Conservation (phyloP, 163 green algal species). For the Volvox carteri region DNA sequence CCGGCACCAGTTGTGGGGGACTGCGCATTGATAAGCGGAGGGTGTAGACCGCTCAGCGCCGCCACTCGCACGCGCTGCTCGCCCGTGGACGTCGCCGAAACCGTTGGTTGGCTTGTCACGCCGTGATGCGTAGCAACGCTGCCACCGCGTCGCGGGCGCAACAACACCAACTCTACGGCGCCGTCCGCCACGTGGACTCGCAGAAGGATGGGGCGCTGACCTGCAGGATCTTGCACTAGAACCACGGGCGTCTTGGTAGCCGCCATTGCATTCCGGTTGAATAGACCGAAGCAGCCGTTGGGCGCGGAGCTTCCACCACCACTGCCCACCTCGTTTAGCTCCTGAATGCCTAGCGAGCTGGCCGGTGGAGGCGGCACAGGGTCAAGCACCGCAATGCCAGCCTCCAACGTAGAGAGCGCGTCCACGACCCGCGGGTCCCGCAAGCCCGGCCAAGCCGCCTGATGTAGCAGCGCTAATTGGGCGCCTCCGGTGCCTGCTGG, state of each 20-base stretch:
- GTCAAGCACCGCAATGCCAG: constrained; percentile 39
- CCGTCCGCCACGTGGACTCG: neutral
- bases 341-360: neutral
- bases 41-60: constrained; percentile 22
- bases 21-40: neutral
- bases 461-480: constrained; percentile 1
- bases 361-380: constrained; percentile 19
- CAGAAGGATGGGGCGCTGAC: constrained; percentile 7
- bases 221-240: neutral
- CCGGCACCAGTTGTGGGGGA: neutral
- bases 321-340: neutral
- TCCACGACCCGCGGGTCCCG: neutral
- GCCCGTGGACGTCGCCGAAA: neutral
- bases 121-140: neutral
- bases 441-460: constrained; percentile 32
- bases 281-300: constrained; percentile 19
- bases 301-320: neutral
- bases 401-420: constrained; percentile 7
- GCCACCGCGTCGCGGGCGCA: neutral
- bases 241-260: neutral
- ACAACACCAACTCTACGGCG: constrained; percentile 16
- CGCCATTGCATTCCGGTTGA: neutral
- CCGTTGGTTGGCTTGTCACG: neutral
- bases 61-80: constrained; percentile 34
- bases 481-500: neutral